Base-by-base conservation (phyloP, 176 grass and related monocot genomes). In the Aegilops umbellulata region DNA sequence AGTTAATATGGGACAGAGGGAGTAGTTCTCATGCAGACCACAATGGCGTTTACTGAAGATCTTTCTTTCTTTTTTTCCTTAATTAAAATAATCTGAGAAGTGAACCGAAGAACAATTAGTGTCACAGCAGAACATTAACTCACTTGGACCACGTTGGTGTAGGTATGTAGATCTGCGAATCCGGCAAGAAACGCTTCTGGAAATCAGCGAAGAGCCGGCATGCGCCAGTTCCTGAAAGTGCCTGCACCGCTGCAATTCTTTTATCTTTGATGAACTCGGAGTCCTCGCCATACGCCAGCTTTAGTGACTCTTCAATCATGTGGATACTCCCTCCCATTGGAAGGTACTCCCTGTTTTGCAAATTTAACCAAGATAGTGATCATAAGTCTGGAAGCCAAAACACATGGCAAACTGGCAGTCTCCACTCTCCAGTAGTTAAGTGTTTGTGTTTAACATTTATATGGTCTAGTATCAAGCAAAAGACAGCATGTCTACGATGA, bases 91-190 rank as follows among this genome's bases (percentile, higher is more conserved):
- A 19, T 82, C 23, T 55, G 69, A 31, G 29, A 77, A 82, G 51
- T 53, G 47, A 68, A 77, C 30, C 80, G 71, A 39, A 62, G 10
- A 55, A 35, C 8, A 70, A 49, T 19, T 24, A 3, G 8, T 44
- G 65, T 25, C 11, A 78, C 1, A 57, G 14, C 29, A 80, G 39
- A 24, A 74, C 10, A 68, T 83, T 5, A 36, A 84, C 97, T 94
- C 75, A 98, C 94, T 98, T 98, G 31, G 94, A 78, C 97, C 97
- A 98, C 6, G 97, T 98, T 47, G 97, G 97, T 77, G 93, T 85
- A 25, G 97, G 90, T 88, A 98, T 98, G 79, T 94, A 98, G 86
- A 94, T 98, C 65, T 96, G 97, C 14, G 97, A 96, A 80, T 98
- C 88, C 0, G 93, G 93, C 84, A 96, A 80, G 58, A 98, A 98